A percentile compares a stretch with the other conserved stretches of the same genome.
Evolutionary conservation across 192 early-diverging fungal genomes (phyloP).

Genomic region (Dissophora globulifera): DNA sequence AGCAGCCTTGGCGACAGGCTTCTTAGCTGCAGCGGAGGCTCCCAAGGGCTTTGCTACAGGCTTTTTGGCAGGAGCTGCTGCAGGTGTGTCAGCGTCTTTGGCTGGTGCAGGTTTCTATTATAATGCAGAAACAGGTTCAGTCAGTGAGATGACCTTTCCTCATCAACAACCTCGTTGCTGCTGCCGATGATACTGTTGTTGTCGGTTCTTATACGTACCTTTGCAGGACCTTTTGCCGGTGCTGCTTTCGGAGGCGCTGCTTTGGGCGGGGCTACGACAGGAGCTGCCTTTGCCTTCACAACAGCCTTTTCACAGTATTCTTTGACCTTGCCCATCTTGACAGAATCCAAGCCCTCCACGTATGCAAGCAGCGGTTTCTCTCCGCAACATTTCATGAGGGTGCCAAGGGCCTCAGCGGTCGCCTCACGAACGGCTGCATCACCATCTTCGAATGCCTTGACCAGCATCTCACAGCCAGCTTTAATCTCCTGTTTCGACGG

Average conservation of each 20-base stretch:
- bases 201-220: constrained; percentile 22
- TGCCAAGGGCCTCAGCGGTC: constrained; percentile 87
- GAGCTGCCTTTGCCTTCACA: constrained; percentile 71
- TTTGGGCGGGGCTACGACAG: constrained; percentile 52
- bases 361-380: constrained; percentile 79
- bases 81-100: constrained; percentile 26
- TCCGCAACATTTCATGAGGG: constrained; percentile 87
- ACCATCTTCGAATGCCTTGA: constrained; percentile 86
- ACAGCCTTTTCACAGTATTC: constrained; percentile 92
- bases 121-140: not conserved
- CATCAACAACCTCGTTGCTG: not conserved
- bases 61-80: constrained; percentile 43
- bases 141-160: not conserved
- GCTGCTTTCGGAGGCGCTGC: constrained; percentile 46
- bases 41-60: constrained; percentile 49
- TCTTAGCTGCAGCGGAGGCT: constrained; percentile 35
- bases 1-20: constrained; percentile 39
- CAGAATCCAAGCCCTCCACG: constrained; percentile 87
- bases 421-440: constrained; percentile 86
- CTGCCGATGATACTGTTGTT: not conserved
- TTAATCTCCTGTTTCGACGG: constrained; percentile 89
- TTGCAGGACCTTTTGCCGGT: constrained; percentile 34
- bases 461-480: constrained; percentile 76
- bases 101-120: constrained; percentile 41
- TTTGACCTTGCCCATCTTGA: constrained; percentile 87